Conservation (phyloP, 208 protist genomes). For the Wallacemonas collosoma region DNA sequence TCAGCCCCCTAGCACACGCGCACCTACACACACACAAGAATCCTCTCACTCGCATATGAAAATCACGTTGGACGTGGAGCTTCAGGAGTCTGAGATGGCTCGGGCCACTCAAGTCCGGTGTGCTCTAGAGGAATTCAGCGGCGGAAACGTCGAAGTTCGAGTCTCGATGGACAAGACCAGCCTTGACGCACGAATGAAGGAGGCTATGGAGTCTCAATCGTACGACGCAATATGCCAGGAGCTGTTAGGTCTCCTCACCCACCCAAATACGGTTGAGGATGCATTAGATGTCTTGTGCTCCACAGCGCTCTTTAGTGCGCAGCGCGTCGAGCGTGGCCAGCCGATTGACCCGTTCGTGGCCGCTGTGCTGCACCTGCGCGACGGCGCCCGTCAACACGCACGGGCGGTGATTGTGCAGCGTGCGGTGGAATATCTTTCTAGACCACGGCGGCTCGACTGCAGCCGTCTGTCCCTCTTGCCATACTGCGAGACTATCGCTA, state of each 20-base stretch:
- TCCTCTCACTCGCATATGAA: conserved; percentile 40
- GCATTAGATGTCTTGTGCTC: conserved; percentile 70
- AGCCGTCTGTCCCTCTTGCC: conserved; percentile 69
- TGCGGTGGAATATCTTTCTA: conserved; percentile 70
- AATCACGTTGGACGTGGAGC: conserved; percentile 81
- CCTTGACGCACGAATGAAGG: conserved; percentile 52
- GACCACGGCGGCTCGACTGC: conserved; percentile 69
- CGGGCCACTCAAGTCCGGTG: conserved; percentile 49
- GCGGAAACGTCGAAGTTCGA: conserved; percentile 41
- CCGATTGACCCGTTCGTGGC: conserved; percentile 66
- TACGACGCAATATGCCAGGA: conserved; percentile 63
- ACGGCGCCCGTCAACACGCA: conserved; percentile 35
- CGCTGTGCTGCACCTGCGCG: conserved; percentile 59
- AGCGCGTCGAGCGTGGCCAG: conserved; percentile 57
- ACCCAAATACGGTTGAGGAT: conserved; percentile 47
- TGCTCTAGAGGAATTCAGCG: conserved; percentile 50
- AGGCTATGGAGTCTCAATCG: conserved; percentile 49
- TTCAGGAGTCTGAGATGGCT: conserved; percentile 59
- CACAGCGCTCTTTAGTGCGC: conserved; percentile 62
- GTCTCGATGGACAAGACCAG: conserved; percentile 68
- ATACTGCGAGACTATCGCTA: conserved; percentile 81
- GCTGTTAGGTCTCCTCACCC: conserved; percentile 53
- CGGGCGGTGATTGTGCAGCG: conserved; percentile 73
- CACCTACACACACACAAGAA: neutral
- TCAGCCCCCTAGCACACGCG: neutral